Evolutionary conservation across 805 yeast genomes (phyloP).

Genomic region (Metschnikowia anglica): DNA sequence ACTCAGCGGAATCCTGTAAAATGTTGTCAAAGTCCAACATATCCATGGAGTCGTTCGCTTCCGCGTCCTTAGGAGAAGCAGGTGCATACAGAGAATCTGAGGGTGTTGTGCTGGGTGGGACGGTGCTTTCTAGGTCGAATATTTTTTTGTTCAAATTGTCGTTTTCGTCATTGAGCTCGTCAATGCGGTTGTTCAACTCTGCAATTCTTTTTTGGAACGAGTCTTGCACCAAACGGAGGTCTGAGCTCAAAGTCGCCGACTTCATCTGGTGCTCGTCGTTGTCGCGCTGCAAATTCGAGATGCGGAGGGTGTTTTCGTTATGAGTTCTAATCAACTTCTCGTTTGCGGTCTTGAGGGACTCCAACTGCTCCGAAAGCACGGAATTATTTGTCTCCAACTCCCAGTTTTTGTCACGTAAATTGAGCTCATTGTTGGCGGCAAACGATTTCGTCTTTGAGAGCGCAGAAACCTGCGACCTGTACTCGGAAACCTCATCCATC

Average conservation of each 20-base stretch:
- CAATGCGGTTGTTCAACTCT: constrained; percentile 51
- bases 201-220: constrained; percentile 43
- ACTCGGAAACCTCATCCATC: constrained; percentile 43
- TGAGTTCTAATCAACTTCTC: constrained; percentile 34
- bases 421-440: constrained; percentile 45
- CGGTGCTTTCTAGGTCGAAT: constrained; percentile 14
- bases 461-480: constrained; percentile 34
- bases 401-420: constrained; percentile 61
- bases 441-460: constrained; percentile 34
- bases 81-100: neutral
- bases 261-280: constrained; percentile 47
- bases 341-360: constrained; percentile 40
- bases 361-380: constrained; percentile 43
- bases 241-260: constrained; percentile 41
- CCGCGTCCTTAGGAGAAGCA: constrained; percentile 2
- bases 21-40: constrained; percentile 34
- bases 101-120: neutral
- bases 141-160: constrained; percentile 50
- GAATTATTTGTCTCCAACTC: constrained; percentile 57
- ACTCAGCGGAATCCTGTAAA: constrained; percentile 26
- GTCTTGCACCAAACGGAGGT: constrained; percentile 35
- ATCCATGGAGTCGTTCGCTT: constrained; percentile 19
- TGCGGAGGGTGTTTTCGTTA: constrained; percentile 34
- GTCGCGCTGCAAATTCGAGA: constrained; percentile 39
- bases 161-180: constrained; percentile 68